Percentiles rank a stretch among this genome's conserved stretches.
phyloP scores from a whole-genome alignment of 176 grass and related monocot species.

The Coix lacrymajobi region DNA sequence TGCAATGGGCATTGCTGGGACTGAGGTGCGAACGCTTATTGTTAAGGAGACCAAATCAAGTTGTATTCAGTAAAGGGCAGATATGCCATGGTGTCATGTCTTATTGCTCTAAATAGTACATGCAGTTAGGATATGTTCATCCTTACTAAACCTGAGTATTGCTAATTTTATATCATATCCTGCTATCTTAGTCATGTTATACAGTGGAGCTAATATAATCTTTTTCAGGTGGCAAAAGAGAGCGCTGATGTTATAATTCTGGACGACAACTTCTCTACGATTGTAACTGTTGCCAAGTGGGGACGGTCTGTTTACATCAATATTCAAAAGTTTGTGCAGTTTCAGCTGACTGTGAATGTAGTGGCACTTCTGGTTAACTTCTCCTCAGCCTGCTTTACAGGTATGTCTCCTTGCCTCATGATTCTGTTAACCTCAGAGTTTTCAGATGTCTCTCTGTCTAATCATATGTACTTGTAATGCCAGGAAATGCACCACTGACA shows the following conservation, averaged over 20 bases:
- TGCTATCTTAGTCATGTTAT: neutral
- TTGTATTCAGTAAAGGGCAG: neutral
- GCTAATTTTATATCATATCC: neutral
- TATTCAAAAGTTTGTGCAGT: slow-evolving; percentile 99
- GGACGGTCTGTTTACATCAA: slow-evolving; percentile 96
- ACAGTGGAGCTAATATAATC: slow-evolving; percentile 22
- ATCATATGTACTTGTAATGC: slow-evolving; percentile 28
- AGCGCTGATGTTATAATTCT: slow-evolving; percentile 99
- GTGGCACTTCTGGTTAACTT: slow-evolving; percentile 93
- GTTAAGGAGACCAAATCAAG: neutral
- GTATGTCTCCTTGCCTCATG: slow-evolving; percentile 18
- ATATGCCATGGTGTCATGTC: neutral
- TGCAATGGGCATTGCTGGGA: slow-evolving; percentile 96
- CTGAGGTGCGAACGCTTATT: slow-evolving; percentile 58
- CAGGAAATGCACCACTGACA: slow-evolving; percentile 83
- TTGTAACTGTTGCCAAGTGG: slow-evolving; percentile 94
- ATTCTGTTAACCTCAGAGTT: neutral
- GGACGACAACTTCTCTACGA: slow-evolving; percentile 98
- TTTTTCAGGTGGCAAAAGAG: slow-evolving; percentile 94
- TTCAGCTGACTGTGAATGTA: slow-evolving; percentile 93
- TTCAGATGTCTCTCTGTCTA: neutral
- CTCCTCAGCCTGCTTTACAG: slow-evolving; percentile 89
- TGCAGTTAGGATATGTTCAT: slow-evolving; percentile 11
- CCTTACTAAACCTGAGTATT: neutral
- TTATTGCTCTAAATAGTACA: neutral